Base-by-base conservation (phyloP, 2,329 filamentous ascomycete species). In the Byssothecium circinans region DNA sequence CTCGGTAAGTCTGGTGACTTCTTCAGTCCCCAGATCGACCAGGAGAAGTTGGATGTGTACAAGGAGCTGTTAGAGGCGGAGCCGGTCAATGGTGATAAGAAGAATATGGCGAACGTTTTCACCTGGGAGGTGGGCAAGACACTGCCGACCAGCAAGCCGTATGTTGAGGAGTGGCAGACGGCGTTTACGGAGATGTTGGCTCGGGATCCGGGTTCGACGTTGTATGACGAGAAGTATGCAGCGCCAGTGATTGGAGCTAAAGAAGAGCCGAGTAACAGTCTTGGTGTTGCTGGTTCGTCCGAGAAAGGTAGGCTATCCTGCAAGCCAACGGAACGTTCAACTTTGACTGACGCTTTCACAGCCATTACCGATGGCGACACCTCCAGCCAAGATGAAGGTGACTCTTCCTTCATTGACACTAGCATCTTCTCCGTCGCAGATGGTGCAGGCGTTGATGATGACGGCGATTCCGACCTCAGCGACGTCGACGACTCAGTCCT, bases 21-120 rank as follows among this genome's bases (percentile, higher is more conserved):
- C 14, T 57, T 43, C 19, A 33, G 46, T 8, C 57, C 57, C 2
- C 12, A 25, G 2, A 54, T 60, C 14, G 51, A 52, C 3, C 11
- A 38, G 11, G 32, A 14, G 2, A 57, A 57, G 52, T 1, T 60
- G 35, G 18, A 46, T 5, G 8, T 15, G 38, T 60, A 50, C 25
- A 42, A 22, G 43, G n/a, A 15, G 15, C 47, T 54, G 43, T 54
- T 50, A 36, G n/a, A 0, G 6, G 29, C 27, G 2, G 30, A 53
- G 40, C 30, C 8, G 8, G 12, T 15, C 1, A 44, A 44, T 20
- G 54, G 57, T n/a, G 18, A 33, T 22, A 32, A 25, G 8, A 32
- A 20, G 4, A 30, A 41, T 7, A 5, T 20, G n/a, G 38, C 22
- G 8, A 23, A 42, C 27, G 27, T 23, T 2, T 42, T 42, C 17